A percentile compares a stretch with the other conserved stretches of the same genome.
These are phyloP conservation scores for Dentipellis fragilis DNA, from an alignment of 768 basidiomycete species.

Conservation along the genomic window DNA sequence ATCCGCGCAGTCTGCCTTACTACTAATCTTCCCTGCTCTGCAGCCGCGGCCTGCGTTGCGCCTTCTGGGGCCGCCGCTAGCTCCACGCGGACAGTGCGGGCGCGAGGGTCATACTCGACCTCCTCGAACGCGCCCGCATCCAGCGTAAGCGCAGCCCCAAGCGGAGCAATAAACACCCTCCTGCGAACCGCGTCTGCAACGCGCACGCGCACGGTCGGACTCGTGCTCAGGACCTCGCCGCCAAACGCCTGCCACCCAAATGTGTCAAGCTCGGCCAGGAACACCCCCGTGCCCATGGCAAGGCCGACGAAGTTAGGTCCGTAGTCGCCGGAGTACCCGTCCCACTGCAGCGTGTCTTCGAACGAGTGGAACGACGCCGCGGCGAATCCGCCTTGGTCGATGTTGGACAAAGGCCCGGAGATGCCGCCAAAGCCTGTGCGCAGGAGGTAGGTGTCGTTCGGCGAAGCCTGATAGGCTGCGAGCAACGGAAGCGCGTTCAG, in stretches of 20 bases:
- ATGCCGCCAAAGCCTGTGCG: constrained; percentile 43
- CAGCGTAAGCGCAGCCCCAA: constrained; percentile 34
- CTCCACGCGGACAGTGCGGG: constrained; percentile 21
- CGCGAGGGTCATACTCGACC: constrained; percentile 30
- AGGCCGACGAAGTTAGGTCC: constrained; percentile 51
- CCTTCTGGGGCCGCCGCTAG: background rate
- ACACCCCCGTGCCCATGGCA: constrained; percentile 33
- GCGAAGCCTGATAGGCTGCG: constrained; percentile 34
- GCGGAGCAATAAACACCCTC: constrained; percentile 40
- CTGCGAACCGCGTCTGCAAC: constrained; percentile 38
- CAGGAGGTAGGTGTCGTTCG: constrained; percentile 40
- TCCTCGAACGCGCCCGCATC: constrained; percentile 44
- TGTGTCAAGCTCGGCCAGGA: constrained; percentile 41
- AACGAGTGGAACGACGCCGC: constrained; percentile 53
- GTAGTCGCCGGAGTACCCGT: constrained; percentile 50
- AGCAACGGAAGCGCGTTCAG: constrained; percentile 47
- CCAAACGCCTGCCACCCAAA: constrained; percentile 58
- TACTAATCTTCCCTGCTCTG: background rate
- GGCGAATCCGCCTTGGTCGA: constrained; percentile 48
- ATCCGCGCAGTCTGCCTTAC: background rate
- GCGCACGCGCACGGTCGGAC: constrained; percentile 33
- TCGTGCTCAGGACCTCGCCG: constrained; percentile 33
- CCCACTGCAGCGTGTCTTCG: constrained; percentile 45
- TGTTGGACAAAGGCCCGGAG: constrained; percentile 43
- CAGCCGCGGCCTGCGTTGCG: background rate